Evolutionary conservation across 148 eudicot genomes (phyloP).

Genomic region (Arbutus unedo): DNA sequence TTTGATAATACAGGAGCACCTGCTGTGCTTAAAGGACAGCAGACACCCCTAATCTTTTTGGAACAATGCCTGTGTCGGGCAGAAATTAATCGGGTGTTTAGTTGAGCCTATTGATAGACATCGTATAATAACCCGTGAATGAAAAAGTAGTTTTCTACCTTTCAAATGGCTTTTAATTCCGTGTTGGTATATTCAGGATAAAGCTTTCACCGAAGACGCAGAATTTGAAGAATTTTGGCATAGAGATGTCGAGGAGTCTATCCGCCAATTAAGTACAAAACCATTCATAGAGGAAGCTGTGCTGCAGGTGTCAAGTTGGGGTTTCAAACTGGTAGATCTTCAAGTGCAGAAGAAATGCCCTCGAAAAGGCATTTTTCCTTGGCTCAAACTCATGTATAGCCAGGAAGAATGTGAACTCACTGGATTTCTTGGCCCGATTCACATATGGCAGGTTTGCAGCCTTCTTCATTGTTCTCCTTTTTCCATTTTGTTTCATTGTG

Average conservation of each 20-base stretch:
- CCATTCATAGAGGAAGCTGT: slow-evolving; percentile 78
- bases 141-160: not conserved
- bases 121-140: not conserved
- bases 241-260: slow-evolving; percentile 86
- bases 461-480: not conserved
- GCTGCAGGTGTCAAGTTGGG: slow-evolving; percentile 76
- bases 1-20: too few species aligned
- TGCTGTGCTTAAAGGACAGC: too few species aligned
- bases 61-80: not conserved
- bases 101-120: not conserved
- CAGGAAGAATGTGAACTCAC: slow-evolving; percentile 66
- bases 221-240: slow-evolving; percentile 79
- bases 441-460: slow-evolving; percentile 84
- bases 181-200: slow-evolving; percentile 47
- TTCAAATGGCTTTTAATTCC: not conserved
- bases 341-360: slow-evolving; percentile 65
- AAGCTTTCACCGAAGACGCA: slow-evolving; percentile 40
- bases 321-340: slow-evolving; percentile 75
- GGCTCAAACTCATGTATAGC: slow-evolving; percentile 67
- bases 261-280: slow-evolving; percentile 53
- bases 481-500: not conserved
- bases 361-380: slow-evolving; percentile 62
- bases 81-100: not conserved
- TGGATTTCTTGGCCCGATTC: slow-evolving; percentile 75
- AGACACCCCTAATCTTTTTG: not conserved